These are phyloP conservation scores for Phytophthora syringae DNA, from an alignment of 352 stramenopile species.

Conservation along the genomic window DNA sequence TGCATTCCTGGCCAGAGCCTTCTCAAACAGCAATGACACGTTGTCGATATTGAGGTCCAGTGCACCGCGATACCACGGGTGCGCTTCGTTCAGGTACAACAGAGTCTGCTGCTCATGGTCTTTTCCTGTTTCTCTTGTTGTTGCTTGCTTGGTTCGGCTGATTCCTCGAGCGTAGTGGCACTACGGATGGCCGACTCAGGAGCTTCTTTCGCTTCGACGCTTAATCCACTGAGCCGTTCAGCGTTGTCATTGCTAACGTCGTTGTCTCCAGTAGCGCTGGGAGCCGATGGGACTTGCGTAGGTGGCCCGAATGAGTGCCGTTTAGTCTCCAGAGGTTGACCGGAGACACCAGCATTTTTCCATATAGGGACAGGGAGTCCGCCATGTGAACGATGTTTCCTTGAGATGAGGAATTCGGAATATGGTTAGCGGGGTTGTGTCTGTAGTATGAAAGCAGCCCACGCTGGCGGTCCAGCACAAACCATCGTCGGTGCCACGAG, in stretches of 20 bases:
- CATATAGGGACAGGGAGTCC: constrained; percentile 34
- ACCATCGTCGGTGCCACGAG: constrained; percentile 87
- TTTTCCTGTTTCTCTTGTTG: constrained; percentile 24
- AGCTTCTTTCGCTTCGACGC: constrained; percentile 34
- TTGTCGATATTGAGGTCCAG: constrained; percentile 79
- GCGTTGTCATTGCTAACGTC: constrained; percentile 14
- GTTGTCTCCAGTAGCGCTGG: constrained; percentile 6
- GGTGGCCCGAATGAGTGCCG: constrained; percentile 20
- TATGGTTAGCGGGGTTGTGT: constrained; percentile 79
- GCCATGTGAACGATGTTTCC: constrained; percentile 83
- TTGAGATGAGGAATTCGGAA: constrained; percentile 53
- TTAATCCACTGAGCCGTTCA: constrained; percentile 6
- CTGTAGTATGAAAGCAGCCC: constrained; percentile 85
- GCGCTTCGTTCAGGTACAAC: constrained; percentile 77
- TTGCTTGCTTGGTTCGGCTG: constrained; percentile 10
- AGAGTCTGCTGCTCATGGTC: constrained; percentile 49
- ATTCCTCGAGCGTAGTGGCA: constrained; percentile 21
- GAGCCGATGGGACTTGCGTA: background rate
- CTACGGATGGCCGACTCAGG: constrained; percentile 17
- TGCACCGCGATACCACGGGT: constrained; percentile 82
- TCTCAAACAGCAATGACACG: constrained; percentile 84
- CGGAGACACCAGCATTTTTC: constrained; percentile 13
- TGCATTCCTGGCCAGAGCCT: constrained; percentile 75
- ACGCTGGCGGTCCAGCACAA: constrained; percentile 78
- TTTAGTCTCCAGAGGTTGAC: constrained; percentile 22